These are phyloP conservation scores for Dysphania ambrosioides DNA, from an alignment of 148 eudicot species.

Conservation along the genomic window DNA sequence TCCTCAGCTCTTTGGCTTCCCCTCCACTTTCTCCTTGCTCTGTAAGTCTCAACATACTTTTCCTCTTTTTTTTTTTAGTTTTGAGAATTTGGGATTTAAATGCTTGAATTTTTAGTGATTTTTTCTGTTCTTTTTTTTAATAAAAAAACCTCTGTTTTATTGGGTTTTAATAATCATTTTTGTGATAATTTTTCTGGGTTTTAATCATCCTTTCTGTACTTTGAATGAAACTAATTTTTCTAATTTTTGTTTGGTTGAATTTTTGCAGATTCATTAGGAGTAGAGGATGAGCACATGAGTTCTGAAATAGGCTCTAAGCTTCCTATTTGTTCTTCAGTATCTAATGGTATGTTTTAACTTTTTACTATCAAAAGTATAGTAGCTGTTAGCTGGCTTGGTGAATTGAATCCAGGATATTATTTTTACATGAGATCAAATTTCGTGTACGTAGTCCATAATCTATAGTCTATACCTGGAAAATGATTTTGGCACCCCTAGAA, in stretches of 20 bases:
- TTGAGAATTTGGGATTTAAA: neutral
- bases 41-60: constrained; percentile 36
- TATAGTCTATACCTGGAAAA: too few species aligned
- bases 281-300: constrained; percentile 37
- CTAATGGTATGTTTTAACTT: constrained; percentile 47
- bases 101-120: neutral
- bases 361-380: neutral
- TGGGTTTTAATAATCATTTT: neutral
- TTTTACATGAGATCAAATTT: neutral
- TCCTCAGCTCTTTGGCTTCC: constrained; percentile 39
- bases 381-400: neutral
- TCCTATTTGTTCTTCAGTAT: constrained; percentile 58
- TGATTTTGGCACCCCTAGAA: too few species aligned
- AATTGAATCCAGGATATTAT: too few species aligned
- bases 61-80: neutral
- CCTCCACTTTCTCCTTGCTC: constrained; percentile 42
- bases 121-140: neutral
- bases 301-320: constrained; percentile 35
- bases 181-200: neutral
- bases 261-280: constrained; percentile 58
- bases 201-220: neutral
- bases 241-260: constrained; percentile 1
- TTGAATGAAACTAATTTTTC: neutral
- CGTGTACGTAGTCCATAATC: too few species aligned
- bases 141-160: neutral